These are phyloP conservation scores for Bothriochloa decipiens DNA, from an alignment of 176 grass and related monocot species.

Conservation along the genomic window DNA sequence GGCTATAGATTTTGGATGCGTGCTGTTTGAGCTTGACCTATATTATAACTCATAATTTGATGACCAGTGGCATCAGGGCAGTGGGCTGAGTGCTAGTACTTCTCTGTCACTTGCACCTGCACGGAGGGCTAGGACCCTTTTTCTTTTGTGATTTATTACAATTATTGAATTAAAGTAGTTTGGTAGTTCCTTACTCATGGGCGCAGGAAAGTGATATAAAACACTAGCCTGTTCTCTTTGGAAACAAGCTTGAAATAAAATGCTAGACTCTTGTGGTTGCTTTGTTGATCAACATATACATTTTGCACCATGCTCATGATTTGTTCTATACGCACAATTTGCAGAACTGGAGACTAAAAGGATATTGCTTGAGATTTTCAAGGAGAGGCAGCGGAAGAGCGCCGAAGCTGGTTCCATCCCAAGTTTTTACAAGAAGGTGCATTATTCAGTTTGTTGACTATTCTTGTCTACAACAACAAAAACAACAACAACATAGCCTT, in stretches of 20 bases:
- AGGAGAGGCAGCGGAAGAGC: constrained; percentile 90
- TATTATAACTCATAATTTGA: constrained; percentile 2
- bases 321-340: constrained; percentile 26
- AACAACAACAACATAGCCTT: no score
- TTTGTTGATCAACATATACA: constrained; percentile 5
- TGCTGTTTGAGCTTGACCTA: not conserved
- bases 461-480: no score
- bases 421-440: constrained; percentile 98
- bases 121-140: not conserved
- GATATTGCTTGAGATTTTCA: constrained; percentile 98
- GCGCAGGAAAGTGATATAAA: not conserved
- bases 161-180: not conserved
- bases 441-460: constrained; percentile 13
- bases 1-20: not conserved
- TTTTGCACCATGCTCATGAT: not conserved
- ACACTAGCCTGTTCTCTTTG: not conserved
- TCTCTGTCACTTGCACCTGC: not conserved
- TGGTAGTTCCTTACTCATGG: not conserved
- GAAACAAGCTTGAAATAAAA: not conserved
- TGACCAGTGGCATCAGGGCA: not conserved
- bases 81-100: not conserved
- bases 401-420: constrained; percentile 94
- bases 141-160: not conserved
- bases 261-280: not conserved
- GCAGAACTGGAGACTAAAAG: constrained; percentile 97